Conservation (phyloP, 2,329 filamentous ascomycete species). For the Arthroderma sp. region DNA sequence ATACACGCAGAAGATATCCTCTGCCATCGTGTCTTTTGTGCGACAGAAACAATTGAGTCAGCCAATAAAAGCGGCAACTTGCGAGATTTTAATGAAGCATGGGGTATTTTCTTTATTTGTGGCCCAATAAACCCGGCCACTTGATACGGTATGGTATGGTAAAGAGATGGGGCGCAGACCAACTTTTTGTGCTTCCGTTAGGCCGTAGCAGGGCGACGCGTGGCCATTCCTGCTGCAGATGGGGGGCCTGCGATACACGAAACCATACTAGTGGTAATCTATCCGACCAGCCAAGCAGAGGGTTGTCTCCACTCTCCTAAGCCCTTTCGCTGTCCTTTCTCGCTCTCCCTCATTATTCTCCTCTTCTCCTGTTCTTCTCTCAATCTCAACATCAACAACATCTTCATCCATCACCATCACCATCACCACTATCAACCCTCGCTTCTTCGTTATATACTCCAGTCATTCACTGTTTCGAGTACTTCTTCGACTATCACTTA, state of each 20-base stretch:
- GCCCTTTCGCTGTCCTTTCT: not conserved
- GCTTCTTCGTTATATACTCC: not conserved
- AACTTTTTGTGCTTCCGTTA: not conserved
- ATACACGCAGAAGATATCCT: too few species aligned
- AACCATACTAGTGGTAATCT: too few species aligned
- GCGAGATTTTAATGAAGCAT: not conserved
- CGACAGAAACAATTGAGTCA: too few species aligned
- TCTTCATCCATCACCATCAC: not conserved
- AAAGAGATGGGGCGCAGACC: not conserved
- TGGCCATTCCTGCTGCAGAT: not conserved
- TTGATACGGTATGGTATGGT: not conserved
- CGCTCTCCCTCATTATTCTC: not conserved
- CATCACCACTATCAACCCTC: not conserved
- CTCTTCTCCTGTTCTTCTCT: not conserved
- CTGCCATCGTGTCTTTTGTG: too few species aligned
- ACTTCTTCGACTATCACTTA: not conserved
- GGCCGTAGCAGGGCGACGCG: slow-evolving; percentile 1
- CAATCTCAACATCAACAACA: not conserved
- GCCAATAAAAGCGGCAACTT: not conserved
- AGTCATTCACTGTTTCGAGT: not conserved
- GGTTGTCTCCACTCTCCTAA: not conserved
- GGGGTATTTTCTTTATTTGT: not conserved
- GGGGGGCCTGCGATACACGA: not conserved
- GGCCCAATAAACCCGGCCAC: not conserved
- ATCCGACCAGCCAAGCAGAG: too few species aligned